phyloP scores from a whole-genome alignment of 768 basidiomycete genomes.

The Kwoniella newhampshirensis region DNA sequence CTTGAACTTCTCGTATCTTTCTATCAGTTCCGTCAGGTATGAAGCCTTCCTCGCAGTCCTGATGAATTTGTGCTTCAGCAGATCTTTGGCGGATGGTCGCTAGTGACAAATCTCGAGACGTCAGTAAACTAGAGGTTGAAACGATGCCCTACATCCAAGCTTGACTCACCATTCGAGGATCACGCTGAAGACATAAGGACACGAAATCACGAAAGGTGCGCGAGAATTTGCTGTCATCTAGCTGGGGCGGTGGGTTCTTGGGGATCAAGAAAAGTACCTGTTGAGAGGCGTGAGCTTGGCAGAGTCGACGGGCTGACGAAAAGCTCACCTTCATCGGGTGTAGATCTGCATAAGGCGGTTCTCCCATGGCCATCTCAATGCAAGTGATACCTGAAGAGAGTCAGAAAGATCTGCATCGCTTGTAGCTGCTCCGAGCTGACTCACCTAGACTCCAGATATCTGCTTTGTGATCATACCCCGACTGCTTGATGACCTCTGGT shows the following conservation, averaged over 20 bases:
- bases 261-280: slow-evolving; percentile 97
- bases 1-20: slow-evolving; percentile 89
- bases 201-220: slow-evolving; percentile 94
- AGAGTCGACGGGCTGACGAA: neutral
- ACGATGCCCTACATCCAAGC: slow-evolving; percentile 8
- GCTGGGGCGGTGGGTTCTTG: slow-evolving; percentile 87
- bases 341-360: slow-evolving; percentile 95
- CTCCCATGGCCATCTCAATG: slow-evolving; percentile 94
- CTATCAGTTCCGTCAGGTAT: slow-evolving; percentile 93
- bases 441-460: slow-evolving; percentile 95
- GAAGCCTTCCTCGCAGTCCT: slow-evolving; percentile 90
- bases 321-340: slow-evolving; percentile 93
- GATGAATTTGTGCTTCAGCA: slow-evolving; percentile 94
- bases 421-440: neutral
- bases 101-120: slow-evolving; percentile 52
- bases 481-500: slow-evolving; percentile 99
- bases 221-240: slow-evolving; percentile 82
- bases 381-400: slow-evolving; percentile 62
- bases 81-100: slow-evolving; percentile 91
- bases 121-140: neutral
- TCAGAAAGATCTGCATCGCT: neutral
- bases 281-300: neutral
- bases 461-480: slow-evolving; percentile 97
- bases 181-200: slow-evolving; percentile 84
- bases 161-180: slow-evolving; percentile 77